Evolutionary conservation across 257 asterid genomes (phyloP), one percentile per base, ranked within the genome.

Genomic region (Marsdenia floribunda): DNA sequence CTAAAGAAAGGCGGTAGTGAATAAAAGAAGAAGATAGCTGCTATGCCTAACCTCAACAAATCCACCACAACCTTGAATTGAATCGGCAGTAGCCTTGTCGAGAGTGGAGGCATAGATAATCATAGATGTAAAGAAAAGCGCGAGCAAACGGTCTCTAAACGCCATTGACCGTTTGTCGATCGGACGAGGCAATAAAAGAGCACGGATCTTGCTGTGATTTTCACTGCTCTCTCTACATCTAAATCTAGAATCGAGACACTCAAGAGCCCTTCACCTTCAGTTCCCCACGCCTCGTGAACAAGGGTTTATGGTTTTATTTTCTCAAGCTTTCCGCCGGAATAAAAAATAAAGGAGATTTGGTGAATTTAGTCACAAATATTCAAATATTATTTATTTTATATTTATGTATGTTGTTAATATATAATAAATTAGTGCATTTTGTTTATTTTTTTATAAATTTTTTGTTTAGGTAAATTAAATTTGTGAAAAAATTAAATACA

Each of bases 21-120:
- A 9, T 3, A 54, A 11, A 42, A 35, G 63, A 15, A 12, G 8
- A 7, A 29, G 38, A 18, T 2, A 35, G 13, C 0, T 5, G 24
- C 0, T 2, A 22, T 16, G 47, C 2, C 38, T 47, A 21, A 91
- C 98, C 98, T 90, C 98, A 37, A 94, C 88, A 80, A 94, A 94
- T 82, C 98, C 98, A 42, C 98, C 98, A 77, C 98, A 94, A 82
- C 98, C 98, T 82, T 87, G 94, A 77, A 94, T 90, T 37, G 93
- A 81, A 90, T 94, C 93, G 44, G 95, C 88, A 68, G 19, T 26
- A n/a, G 73, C 81, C 22, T 24, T 59, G 65, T 77, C 87, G 58
- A 61, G 74, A 35, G 84, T 74, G 57, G 77, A 42, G 61, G 60
- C 70, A 46, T 38, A 70, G 72, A 82, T 55, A 29, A 86, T 65